Conservation (phyloP, 2,329 filamentous ascomycete species). For the Fusarium piperis region DNA sequence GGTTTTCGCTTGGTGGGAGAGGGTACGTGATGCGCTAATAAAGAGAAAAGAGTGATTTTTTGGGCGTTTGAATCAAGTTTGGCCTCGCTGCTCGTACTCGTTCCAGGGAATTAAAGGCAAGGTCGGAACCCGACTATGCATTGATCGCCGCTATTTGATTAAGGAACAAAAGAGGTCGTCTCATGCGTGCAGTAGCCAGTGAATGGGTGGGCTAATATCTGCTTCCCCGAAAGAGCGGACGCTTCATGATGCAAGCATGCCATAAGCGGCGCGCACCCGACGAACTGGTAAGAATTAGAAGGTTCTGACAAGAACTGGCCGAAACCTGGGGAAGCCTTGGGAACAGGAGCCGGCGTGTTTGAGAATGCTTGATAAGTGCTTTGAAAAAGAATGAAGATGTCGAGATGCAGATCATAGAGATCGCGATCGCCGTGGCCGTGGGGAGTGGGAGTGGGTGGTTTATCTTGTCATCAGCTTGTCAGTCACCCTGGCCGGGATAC, state of each 20-base stretch:
- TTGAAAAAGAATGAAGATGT: neutral
- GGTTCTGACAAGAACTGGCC: neutral
- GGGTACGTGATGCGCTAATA: neutral
- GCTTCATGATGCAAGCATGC: neutral
- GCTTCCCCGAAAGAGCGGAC: neutral
- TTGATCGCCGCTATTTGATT: neutral
- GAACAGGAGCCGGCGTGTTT: neutral
- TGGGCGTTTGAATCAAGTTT: neutral
- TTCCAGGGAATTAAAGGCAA: neutral
- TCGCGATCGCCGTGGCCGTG: neutral
- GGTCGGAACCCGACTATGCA: neutral
- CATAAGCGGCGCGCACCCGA: neutral
- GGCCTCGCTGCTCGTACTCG: neutral
- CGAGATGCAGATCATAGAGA: constrained; percentile 16
- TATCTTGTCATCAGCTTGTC: neutral
- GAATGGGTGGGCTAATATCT: neutral
- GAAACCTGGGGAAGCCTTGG: neutral
- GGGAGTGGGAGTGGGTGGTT: neutral
- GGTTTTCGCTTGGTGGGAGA: neutral
- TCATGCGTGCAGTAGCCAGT: neutral
- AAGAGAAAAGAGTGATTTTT: neutral
- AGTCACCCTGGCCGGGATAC: neutral
- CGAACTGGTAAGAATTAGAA: neutral
- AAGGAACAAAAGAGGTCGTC: neutral
- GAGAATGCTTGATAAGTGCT: constrained; percentile 24